A percentile compares a stretch with the other conserved stretches of the same genome.
Conservation (phyloP, 805 yeast genomes). For the Ogataea salicorniae region DNA sequence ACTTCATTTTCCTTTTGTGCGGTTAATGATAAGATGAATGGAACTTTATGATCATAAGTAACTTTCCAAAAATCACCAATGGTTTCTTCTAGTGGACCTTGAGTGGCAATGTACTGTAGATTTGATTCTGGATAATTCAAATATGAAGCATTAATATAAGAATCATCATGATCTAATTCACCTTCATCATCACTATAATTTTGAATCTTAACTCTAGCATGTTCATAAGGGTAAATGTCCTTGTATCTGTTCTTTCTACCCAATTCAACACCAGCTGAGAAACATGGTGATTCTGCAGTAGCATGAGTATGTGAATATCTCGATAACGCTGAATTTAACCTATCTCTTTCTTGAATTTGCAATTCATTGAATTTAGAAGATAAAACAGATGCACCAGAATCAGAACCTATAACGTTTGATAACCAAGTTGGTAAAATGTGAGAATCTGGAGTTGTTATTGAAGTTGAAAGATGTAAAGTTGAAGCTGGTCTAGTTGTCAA, state of each 20-base stretch:
- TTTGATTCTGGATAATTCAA: constrained; percentile 37
- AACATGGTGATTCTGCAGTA: constrained; percentile 34
- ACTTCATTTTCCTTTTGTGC: constrained; percentile 70
- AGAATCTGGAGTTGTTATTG: constrained; percentile 16
- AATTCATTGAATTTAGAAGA: constrained; percentile 56
- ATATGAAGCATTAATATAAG: constrained; percentile 85
- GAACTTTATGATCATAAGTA: constrained; percentile 55
- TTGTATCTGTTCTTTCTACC: constrained; percentile 82
- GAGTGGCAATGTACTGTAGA: constrained; percentile 71
- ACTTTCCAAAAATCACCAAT: constrained; percentile 83
- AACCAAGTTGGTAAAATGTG: constrained; percentile 53
- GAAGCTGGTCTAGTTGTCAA: constrained; percentile 24
- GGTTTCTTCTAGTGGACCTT: constrained; percentile 78
- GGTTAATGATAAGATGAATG: constrained; percentile 70
- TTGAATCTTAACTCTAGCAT: constrained; percentile 66
- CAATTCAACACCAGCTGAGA: constrained; percentile 74
- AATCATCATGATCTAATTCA: constrained; percentile 35
- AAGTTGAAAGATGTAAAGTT: constrained; percentile 22
- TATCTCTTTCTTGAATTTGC: constrained; percentile 63
- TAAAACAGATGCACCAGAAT: constrained; percentile 33
- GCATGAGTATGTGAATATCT: constrained; percentile 17
- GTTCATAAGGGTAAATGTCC: constrained; percentile 84
- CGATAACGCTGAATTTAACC: constrained; percentile 48
- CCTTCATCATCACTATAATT: constrained; percentile 14
- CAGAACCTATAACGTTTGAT: constrained; percentile 29